Conservation (phyloP, 257 asterid species). For the Catharanthus roseus region DNA sequence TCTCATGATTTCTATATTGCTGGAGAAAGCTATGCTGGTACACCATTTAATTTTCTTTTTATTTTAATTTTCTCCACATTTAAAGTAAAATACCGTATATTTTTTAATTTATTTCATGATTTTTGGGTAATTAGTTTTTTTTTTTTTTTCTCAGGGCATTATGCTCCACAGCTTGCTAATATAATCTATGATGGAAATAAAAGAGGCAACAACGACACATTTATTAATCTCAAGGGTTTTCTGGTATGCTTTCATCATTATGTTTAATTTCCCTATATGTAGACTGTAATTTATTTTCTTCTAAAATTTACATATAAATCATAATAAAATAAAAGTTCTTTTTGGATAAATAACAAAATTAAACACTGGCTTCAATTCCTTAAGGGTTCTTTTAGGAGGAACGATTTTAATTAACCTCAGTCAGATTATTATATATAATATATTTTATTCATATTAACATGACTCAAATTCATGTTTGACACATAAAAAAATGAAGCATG, state of each 20-base stretch:
- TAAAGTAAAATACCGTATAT: no score
- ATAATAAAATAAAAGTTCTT: not conserved
- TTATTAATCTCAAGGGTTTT: conserved; percentile 36
- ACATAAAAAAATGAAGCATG: no score
- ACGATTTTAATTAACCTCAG: no score
- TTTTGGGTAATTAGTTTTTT: not conserved
- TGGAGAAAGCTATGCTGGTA: conserved; percentile 42
- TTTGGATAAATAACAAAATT: no score
- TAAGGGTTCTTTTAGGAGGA: no score
- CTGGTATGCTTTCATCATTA: conserved; percentile 24
- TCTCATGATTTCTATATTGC: conserved; percentile 27
- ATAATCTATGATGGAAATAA: conserved; percentile 23
- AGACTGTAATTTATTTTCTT: no score
- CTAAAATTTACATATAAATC: not conserved
- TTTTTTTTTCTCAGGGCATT: conserved; percentile 23
- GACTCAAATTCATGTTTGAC: no score
- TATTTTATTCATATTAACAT: no score
- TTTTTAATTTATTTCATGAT: not conserved
- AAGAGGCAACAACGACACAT: conserved; percentile 10
- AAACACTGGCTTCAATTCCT: no score
- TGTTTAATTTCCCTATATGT: not conserved
- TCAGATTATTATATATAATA: no score
- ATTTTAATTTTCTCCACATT: not conserved
- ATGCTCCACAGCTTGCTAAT: conserved; percentile 39
- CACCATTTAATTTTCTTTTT: not conserved